Percentiles rank a stretch among this genome's conserved stretches.
Conservation (phyloP, 108 stramenopile genomes). For the Discostella stelligeroides region DNA sequence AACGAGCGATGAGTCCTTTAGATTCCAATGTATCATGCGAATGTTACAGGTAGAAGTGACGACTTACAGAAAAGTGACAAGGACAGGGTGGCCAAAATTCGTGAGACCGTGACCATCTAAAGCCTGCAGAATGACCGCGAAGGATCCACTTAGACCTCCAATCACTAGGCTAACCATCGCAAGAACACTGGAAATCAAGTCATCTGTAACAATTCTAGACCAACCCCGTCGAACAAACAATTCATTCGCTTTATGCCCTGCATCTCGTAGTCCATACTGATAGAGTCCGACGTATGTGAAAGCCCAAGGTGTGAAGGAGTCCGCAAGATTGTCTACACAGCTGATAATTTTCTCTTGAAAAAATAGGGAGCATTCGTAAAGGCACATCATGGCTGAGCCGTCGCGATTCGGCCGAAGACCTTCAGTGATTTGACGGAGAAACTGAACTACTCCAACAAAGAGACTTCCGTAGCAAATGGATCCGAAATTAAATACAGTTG, state of each 20-base stretch:
- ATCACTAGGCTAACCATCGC: constrained; percentile 74
- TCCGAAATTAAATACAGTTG: constrained; percentile 74
- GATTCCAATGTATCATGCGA: neutral
- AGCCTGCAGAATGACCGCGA: constrained; percentile 63
- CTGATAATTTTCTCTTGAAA: constrained; percentile 65
- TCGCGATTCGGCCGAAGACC: constrained; percentile 69
- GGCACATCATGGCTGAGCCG: constrained; percentile 63
- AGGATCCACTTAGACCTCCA: constrained; percentile 73
- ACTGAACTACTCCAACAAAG: constrained; percentile 78
- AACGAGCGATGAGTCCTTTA: neutral
- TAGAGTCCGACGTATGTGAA: constrained; percentile 91
- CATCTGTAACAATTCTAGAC: constrained; percentile 87
- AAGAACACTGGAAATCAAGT: constrained; percentile 80
- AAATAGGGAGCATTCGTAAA: constrained; percentile 73
- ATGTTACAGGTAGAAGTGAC: neutral
- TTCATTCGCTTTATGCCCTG: constrained; percentile 69
- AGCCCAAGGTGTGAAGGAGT: constrained; percentile 82
- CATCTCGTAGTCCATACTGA: constrained; percentile 76
- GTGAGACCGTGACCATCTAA: constrained; percentile 57
- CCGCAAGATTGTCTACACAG: constrained; percentile 67
- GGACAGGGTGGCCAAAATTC: constrained; percentile 51
- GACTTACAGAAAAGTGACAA: constrained; percentile 64
- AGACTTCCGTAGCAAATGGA: constrained; percentile 92
- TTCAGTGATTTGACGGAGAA: constrained; percentile 72
- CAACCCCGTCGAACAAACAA: constrained; percentile 87